These are phyloP conservation scores for Fragaria nilgerrensis DNA, from an alignment of 306 rosid species.

Conservation along the genomic window DNA sequence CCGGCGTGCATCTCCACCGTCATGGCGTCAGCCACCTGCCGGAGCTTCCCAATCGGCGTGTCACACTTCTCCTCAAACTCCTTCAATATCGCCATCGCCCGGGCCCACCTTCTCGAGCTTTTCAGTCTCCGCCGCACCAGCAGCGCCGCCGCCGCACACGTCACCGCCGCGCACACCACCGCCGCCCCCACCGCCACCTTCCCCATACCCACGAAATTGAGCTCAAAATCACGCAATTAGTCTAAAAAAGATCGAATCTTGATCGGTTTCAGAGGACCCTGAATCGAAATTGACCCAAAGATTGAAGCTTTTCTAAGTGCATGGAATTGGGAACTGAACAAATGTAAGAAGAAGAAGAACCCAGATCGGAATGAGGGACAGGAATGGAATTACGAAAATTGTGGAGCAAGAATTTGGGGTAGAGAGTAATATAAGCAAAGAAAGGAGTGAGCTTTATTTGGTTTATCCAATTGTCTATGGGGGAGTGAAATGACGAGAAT, in stretches of 20 bases:
- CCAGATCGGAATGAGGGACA: not conserved
- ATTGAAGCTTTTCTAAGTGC: not conserved
- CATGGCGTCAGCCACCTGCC: conserved; percentile 83
- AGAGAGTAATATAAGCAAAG: not conserved
- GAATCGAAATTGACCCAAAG: not conserved
- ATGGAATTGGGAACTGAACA: not conserved
- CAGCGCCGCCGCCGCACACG: conserved; percentile 79
- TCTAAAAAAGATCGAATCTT: not conserved
- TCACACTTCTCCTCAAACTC: conserved; percentile 67
- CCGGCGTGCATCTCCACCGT: conserved; percentile 96
- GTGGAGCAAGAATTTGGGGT: not conserved
- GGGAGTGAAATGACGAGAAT: conserved; percentile 15
- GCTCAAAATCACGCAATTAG: not conserved
- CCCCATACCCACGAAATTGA: conserved; percentile 44
- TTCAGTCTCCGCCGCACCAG: conserved; percentile 48
- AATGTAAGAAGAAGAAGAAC: not conserved
- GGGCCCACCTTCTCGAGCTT: conserved; percentile 57
- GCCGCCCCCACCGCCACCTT: conserved; percentile 64
- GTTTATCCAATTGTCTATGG: conserved; percentile 8
- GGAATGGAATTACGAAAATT: not conserved
- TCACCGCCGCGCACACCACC: conserved; percentile 68
- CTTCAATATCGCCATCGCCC: conserved; percentile 47
- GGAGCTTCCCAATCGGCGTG: conserved; percentile 67
- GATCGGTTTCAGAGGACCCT: not conserved
- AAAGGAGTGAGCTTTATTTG: not conserved